phyloP scores from a whole-genome alignment of 73 alveolate genomes.

The Stentor roeselii region DNA sequence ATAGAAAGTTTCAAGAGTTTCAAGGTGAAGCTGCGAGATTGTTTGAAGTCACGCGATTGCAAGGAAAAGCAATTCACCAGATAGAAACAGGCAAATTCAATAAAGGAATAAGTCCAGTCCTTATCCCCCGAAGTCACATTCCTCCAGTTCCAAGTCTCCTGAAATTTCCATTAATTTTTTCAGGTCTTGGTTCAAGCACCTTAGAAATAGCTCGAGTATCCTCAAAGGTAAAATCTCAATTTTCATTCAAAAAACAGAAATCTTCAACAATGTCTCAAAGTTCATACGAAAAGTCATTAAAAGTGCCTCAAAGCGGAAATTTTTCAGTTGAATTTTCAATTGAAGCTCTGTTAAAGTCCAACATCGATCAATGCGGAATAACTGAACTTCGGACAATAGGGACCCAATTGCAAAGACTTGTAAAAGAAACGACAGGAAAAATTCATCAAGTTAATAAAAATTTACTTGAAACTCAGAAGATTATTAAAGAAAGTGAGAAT shows the following conservation, averaged over 20 bases:
- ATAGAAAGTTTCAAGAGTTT: not conserved
- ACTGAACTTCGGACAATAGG: not conserved
- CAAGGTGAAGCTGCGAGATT: not conserved
- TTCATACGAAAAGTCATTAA: no score
- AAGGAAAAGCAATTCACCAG: not conserved
- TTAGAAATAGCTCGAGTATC: not conserved
- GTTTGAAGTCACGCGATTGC: not conserved
- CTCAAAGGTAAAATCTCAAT: not conserved
- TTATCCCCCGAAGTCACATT: not conserved
- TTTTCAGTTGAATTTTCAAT: no score
- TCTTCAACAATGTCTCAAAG: not conserved
- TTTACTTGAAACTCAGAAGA: not conserved
- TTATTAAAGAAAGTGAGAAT: not conserved
- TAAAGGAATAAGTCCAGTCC: slow-evolving; percentile 2
- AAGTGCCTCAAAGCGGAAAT: no score
- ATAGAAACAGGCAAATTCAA: not conserved
- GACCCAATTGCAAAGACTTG: not conserved
- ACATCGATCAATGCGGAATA: no score
- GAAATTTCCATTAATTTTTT: not conserved
- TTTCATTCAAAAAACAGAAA: not conserved
- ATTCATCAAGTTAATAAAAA: not conserved
- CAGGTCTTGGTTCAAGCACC: not conserved
- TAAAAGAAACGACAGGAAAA: not conserved
- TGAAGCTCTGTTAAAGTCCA: not conserved
- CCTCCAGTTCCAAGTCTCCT: slow-evolving; percentile 1